phyloP scores from a whole-genome alignment of 2,329 filamentous ascomycete species.

The Endothia cerciana region DNA sequence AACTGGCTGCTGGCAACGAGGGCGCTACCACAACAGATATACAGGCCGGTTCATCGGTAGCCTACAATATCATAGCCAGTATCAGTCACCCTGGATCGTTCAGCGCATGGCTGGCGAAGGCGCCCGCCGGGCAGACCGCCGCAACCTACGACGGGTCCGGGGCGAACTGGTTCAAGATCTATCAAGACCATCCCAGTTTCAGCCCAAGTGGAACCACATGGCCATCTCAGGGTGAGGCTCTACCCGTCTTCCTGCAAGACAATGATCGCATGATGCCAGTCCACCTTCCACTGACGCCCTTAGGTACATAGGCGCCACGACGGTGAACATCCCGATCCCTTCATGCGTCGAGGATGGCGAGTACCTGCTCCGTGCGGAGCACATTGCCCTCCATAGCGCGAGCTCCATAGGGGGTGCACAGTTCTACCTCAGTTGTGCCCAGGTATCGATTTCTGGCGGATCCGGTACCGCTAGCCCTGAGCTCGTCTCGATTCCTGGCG shows the following conservation, averaged over 20 bases:
- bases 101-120: slow-evolving; percentile 47
- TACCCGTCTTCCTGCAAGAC: background rate
- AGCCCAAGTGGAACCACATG: slow-evolving; percentile 42
- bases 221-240: slow-evolving; percentile 42
- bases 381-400: slow-evolving; percentile 52
- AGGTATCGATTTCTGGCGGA: slow-evolving; percentile 48
- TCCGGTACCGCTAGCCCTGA: slow-evolving; percentile 43
- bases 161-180: slow-evolving; percentile 49
- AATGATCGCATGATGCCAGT: background rate
- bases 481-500: slow-evolving; percentile 47
- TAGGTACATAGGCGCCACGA: slow-evolving; percentile 33
- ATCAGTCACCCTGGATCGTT: slow-evolving; percentile 49
- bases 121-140: slow-evolving; percentile 42
- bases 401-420: slow-evolving; percentile 47
- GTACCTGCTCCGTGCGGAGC: slow-evolving; percentile 53
- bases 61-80: slow-evolving; percentile 47
- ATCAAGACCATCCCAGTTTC: slow-evolving; percentile 45
- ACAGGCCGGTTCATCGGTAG: slow-evolving; percentile 48
- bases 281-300: background rate
- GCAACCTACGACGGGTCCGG: slow-evolving; percentile 44
- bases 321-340: slow-evolving; percentile 47
- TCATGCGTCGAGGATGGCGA: slow-evolving; percentile 50
- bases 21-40: slow-evolving; percentile 47
- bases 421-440: slow-evolving; percentile 49
- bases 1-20: slow-evolving; percentile 43